These are phyloP conservation scores for Microdochium nivale DNA, from an alignment of 2,329 filamentous ascomycete species.

Conservation along the genomic window DNA sequence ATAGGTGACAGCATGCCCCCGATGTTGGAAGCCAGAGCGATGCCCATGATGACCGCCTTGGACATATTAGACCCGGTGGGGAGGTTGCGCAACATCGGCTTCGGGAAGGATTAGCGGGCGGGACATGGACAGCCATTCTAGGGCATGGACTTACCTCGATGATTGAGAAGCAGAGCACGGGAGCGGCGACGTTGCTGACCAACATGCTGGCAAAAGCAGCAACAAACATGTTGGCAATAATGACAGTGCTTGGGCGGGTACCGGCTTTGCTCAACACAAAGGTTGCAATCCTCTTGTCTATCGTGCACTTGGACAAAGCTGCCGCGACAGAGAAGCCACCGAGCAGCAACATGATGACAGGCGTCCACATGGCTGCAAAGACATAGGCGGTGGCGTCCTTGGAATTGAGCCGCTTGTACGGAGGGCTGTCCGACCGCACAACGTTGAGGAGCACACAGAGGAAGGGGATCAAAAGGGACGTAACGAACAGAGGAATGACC, in stretches of 20 bases:
- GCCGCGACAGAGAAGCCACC: constrained; percentile 95
- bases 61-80: constrained; percentile 86
- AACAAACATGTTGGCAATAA: constrained; percentile 98
- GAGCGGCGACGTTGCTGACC: constrained; percentile 96
- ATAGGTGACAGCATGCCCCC: constrained; percentile 95
- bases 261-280: constrained; percentile 95
- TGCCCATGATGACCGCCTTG: constrained; percentile 90
- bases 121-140: not conserved
- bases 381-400: constrained; percentile 77
- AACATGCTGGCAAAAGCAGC: constrained; percentile 98
- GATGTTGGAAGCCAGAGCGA: constrained; percentile 90
- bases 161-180: constrained; percentile 94
- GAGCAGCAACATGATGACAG: constrained; percentile 94
- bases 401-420: constrained; percentile 62
- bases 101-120: constrained; percentile 1
- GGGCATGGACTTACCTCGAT: constrained; percentile 66
- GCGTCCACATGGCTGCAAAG: constrained; percentile 97
- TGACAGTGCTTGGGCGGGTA: constrained; percentile 77
- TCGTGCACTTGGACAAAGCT: constrained; percentile 92
- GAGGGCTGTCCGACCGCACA: constrained; percentile 64
- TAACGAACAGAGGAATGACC: constrained; percentile 95
- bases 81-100: constrained; percentile 91
- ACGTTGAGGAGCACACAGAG: constrained; percentile 81
- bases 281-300: constrained; percentile 94
- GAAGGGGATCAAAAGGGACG: constrained; percentile 88